phyloP scores from a whole-genome alignment of 306 rosid genomes.

The Corylus heterophylla region DNA sequence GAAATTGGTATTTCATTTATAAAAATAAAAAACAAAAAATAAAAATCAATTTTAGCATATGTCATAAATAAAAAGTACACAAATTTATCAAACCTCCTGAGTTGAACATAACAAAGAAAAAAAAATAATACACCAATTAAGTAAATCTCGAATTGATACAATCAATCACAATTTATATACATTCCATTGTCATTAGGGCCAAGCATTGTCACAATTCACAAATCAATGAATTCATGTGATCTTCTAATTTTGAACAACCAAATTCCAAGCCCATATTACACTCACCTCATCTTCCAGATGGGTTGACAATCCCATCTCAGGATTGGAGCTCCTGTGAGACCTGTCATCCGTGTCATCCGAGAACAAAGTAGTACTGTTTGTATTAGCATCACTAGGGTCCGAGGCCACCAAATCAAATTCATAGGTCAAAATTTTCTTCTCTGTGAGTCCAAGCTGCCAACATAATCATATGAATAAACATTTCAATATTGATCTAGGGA shows the following conservation, averaged over 20 bases:
- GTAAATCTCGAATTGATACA: background rate
- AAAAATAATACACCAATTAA: background rate
- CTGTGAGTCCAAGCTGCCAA: conserved; percentile 94
- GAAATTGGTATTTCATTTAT: background rate
- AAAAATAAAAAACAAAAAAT: background rate
- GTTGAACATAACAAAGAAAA: too few relatives aligned
- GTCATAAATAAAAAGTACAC: background rate
- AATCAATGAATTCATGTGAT: background rate
- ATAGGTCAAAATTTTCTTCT: conserved; percentile 77
- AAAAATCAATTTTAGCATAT: background rate
- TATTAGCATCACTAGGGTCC: conserved; percentile 90
- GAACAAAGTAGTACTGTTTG: conserved; percentile 88
- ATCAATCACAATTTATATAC: background rate
- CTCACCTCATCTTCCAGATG: conserved; percentile 75
- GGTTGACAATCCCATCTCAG: conserved; percentile 53
- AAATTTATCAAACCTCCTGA: background rate
- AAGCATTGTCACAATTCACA: background rate
- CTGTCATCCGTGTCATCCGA: conserved; percentile 94
- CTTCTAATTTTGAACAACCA: background rate
- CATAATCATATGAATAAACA: conserved; percentile 10
- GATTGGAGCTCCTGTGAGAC: conserved; percentile 54
- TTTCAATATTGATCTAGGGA: conserved; percentile 6
- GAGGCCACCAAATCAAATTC: conserved; percentile 78
- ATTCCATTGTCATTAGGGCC: background rate
- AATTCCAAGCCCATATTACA: conserved; percentile 9